phyloP scores from a whole-genome alignment of 345 rosid genomes.

The Aquilaria malaccensis region DNA sequence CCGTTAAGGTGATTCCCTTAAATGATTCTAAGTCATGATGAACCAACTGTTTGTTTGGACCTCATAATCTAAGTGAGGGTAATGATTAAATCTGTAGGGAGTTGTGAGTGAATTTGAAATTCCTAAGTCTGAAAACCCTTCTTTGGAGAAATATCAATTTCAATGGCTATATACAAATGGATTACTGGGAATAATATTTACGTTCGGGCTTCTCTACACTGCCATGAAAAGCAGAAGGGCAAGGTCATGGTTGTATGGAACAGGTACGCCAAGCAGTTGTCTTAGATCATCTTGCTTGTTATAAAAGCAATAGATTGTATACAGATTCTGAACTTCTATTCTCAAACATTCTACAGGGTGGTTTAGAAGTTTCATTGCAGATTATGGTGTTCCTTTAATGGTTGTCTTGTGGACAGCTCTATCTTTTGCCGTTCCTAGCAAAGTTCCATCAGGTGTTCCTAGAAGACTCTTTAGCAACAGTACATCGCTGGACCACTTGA shows the following conservation, averaged over 20 bases:
- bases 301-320: background rate
- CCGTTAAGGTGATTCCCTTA: constrained; percentile 46
- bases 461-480: constrained; percentile 71
- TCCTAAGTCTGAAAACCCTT: constrained; percentile 39
- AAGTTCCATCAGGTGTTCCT: constrained; percentile 68
- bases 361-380: constrained; percentile 61
- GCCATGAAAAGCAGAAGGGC: constrained; percentile 70
- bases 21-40: background rate
- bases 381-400: constrained; percentile 86
- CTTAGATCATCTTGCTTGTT: background rate
- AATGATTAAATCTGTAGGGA: constrained; percentile 36
- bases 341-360: constrained; percentile 25
- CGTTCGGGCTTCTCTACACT: constrained; percentile 58
- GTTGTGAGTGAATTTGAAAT: constrained; percentile 52
- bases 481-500: constrained; percentile 57
- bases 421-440: constrained; percentile 37
- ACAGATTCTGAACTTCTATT: constrained; percentile 3
- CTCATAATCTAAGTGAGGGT: background rate
- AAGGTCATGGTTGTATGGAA: constrained; percentile 68
- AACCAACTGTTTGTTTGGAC: background rate
- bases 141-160: constrained; percentile 38
- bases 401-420: constrained; percentile 73
- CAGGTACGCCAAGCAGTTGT: constrained; percentile 32
- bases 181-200: constrained; percentile 61
- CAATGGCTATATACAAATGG: constrained; percentile 76